Conservation (phyloP, 352 stramenopile species). For the Globisporangium solare region DNA sequence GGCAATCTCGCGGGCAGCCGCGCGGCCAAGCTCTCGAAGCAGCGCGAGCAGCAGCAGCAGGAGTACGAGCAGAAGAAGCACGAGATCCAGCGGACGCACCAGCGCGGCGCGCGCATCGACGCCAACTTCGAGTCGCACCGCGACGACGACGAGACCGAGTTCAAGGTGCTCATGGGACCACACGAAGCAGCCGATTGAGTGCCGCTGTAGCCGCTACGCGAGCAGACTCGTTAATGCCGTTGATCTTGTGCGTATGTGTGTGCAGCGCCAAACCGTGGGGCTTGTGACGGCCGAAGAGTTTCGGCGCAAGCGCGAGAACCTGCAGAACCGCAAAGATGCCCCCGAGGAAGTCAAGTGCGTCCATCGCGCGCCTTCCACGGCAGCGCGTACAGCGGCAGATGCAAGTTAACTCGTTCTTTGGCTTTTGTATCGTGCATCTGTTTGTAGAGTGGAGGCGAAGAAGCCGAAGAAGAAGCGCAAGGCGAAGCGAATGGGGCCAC, state of each 20-base stretch:
- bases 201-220: too few relatives aligned
- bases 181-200: too few relatives aligned
- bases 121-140: conserved; percentile 86
- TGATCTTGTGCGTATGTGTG: not conserved
- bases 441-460: conserved; percentile 25
- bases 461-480: conserved; percentile 80
- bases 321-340: conserved; percentile 40
- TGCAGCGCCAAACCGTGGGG: conserved; percentile 83
- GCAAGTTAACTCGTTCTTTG: too few relatives aligned
- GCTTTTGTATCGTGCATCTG: not conserved
- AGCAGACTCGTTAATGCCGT: not conserved
- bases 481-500: conserved; percentile 65
- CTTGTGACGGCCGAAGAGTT: conserved; percentile 96
- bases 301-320: conserved; percentile 78
- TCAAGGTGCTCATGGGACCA: conserved; percentile 56
- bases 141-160: conserved; percentile 81
- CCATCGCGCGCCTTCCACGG: not conserved
- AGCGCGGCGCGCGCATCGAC: conserved; percentile 85
- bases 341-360: conserved; percentile 26
- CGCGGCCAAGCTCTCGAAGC: conserved; percentile 88
- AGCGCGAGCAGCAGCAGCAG: conserved; percentile 91
- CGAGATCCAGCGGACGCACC: conserved; percentile 82
- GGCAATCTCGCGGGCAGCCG: conserved; percentile 92
- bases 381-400: too few relatives aligned
- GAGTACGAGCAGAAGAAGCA: conserved; percentile 92